A percentile compares a stretch with the other conserved stretches of the same genome.
Conservation (phyloP, 1,139 yeast genomes). For the Sugiyamaella xylanicola region DNA sequence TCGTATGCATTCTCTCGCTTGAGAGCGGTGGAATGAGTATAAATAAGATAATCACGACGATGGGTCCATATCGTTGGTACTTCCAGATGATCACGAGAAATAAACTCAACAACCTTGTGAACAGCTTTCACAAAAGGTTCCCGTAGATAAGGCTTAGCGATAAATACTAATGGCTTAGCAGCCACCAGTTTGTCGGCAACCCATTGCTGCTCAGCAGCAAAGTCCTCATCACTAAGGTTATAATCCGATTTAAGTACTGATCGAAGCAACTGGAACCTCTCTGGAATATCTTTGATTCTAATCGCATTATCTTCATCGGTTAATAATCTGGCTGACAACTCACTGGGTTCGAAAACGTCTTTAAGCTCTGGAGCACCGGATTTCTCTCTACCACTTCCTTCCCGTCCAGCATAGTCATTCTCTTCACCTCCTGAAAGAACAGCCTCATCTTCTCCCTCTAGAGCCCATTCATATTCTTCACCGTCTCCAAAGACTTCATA, state of each 20-base stretch:
- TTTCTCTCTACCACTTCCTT: conserved; percentile 23
- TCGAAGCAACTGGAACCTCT: conserved; percentile 81
- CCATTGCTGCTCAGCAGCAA: conserved; percentile 77
- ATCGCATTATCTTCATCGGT: conserved; percentile 91
- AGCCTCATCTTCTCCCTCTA: conserved; percentile 55
- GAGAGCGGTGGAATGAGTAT: conserved; percentile 42
- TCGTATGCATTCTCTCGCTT: conserved; percentile 34
- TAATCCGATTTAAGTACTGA: conserved; percentile 59
- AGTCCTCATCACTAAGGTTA: conserved; percentile 64
- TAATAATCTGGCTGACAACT: conserved; percentile 83
- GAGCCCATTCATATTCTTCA: conserved; percentile 96
- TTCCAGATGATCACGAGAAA: conserved; percentile 77
- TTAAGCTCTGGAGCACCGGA: conserved; percentile 60
- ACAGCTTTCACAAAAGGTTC: conserved; percentile 72
- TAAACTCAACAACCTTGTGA: conserved; percentile 73
- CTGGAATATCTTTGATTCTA: conserved; percentile 88
- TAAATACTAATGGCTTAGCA: conserved; percentile 31
- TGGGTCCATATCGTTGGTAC: conserved; percentile 98
- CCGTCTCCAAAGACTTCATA: conserved; percentile 98
- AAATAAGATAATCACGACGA: conserved; percentile 81
- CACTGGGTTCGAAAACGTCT: conserved; percentile 94
- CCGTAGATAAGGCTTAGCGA: conserved; percentile 48
- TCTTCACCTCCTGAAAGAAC: conserved; percentile 55
- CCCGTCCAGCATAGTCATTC: conserved; percentile 47
- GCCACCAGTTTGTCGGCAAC: conserved; percentile 50